These are phyloP conservation scores for Torrubiella hemipterigena DNA, from an alignment of 2,329 filamentous ascomycete species.

Conservation along the genomic window DNA sequence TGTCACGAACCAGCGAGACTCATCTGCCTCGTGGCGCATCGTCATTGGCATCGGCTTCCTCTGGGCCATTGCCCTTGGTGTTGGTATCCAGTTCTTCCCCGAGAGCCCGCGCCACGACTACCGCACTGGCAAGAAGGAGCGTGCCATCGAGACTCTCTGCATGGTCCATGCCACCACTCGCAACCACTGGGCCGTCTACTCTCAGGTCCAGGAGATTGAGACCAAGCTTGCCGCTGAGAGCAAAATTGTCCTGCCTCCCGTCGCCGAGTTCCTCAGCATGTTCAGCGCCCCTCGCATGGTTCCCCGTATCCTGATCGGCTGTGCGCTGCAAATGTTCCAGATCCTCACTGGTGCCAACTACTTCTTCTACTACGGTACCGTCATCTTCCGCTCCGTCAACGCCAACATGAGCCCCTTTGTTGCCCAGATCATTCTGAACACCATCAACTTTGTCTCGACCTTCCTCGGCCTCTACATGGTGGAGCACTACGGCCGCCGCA, in stretches of 20 bases:
- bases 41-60: conserved; percentile 42
- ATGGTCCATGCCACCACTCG: conserved; percentile 31
- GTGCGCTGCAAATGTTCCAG: conserved; percentile 52
- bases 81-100: conserved; percentile 36
- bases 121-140: conserved; percentile 31
- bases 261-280: conserved; percentile 42
- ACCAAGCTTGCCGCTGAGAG: conserved; percentile 38
- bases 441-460: conserved; percentile 56
- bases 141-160: conserved; percentile 34
- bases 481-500: conserved; percentile 53
- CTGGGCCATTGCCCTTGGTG: conserved; percentile 34
- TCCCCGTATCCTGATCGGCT: conserved; percentile 49
- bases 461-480: conserved; percentile 60
- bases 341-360: conserved; percentile 52
- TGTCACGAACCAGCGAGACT: conserved; percentile 25
- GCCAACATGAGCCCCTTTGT: conserved; percentile 46
- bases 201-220: conserved; percentile 41
- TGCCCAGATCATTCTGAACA: conserved; percentile 55
- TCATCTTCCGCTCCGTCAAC: conserved; percentile 31
- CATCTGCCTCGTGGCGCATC: conserved; percentile 47
- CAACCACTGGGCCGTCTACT: conserved; percentile 31
- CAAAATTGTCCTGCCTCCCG: conserved; percentile 23
- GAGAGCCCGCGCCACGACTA: conserved; percentile 42
- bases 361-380: conserved; percentile 53
- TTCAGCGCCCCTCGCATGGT: conserved; percentile 52